Percentiles rank a stretch among this genome's conserved stretches.
Evolutionary conservation across 1,139 yeast species (phyloP).

Genomic region (Pichia sp.): DNA sequence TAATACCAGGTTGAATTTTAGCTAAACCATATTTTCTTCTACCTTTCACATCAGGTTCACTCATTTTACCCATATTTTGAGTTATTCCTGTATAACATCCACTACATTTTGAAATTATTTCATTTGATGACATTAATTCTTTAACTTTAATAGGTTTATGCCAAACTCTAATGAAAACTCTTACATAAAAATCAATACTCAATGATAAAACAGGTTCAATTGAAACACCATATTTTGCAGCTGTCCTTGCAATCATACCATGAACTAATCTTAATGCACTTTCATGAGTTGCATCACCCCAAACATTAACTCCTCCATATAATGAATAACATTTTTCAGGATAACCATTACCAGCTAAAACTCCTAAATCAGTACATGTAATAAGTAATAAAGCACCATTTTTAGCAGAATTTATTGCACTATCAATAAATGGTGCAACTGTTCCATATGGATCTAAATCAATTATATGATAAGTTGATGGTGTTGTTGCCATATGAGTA

Average conservation of each 20-base stretch:
- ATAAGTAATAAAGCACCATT: slow-evolving; percentile 82
- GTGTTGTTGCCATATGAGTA: slow-evolving; percentile 57
- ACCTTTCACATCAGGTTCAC: slow-evolving; percentile 34
- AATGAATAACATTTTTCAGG: slow-evolving; percentile 95
- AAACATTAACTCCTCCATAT: slow-evolving; percentile 87
- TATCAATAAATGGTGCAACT: slow-evolving; percentile 89
- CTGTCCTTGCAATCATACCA: slow-evolving; percentile 68
- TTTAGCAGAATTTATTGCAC: slow-evolving; percentile 74
- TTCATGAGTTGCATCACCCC: slow-evolving; percentile 86
- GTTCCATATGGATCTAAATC: slow-evolving; percentile 98
- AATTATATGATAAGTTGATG: slow-evolving; percentile 58
- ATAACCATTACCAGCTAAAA: slow-evolving; percentile 90
- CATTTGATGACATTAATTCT: slow-evolving; percentile 62
- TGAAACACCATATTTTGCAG: slow-evolving; percentile 81
- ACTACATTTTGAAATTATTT: slow-evolving; percentile 76
- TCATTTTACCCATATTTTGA: slow-evolving; percentile 69
- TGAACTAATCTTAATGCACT: slow-evolving; percentile 83
- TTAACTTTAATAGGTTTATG: slow-evolving; percentile 80
- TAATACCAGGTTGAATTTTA: slow-evolving; percentile 47
- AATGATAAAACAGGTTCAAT: slow-evolving; percentile 82
- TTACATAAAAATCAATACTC: slow-evolving; percentile 87
- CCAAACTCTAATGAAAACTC: slow-evolving; percentile 72
- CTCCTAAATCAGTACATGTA: slow-evolving; percentile 95
- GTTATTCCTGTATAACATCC: slow-evolving; percentile 74
- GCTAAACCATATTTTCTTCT: slow-evolving; percentile 46